phyloP scores from a whole-genome alignment of 192 early-diverging fungal species.

The Coemansia sp. region DNA sequence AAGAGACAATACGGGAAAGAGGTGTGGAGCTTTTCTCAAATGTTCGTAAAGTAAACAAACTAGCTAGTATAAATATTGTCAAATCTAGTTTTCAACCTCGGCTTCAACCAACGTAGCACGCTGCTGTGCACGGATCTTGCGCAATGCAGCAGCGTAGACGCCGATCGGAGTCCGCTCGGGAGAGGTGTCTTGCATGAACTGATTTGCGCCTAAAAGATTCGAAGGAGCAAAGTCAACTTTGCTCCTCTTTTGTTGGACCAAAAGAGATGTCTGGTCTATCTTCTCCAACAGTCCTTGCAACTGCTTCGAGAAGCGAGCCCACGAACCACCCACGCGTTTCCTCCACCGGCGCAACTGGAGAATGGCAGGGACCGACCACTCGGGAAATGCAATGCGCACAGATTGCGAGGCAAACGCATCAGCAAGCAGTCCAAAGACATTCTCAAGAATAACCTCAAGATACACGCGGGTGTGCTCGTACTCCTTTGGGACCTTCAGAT shows the following conservation, averaged over 20 bases:
- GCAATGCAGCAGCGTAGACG: slow-evolving; percentile 47
- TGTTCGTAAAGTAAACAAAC: no score
- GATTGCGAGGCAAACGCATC: slow-evolving; percentile 73
- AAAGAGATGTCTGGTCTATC: slow-evolving; percentile 76
- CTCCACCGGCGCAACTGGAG: slow-evolving; percentile 82
- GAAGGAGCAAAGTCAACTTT: slow-evolving; percentile 64
- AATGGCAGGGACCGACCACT: slow-evolving; percentile 84
- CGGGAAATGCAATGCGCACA: slow-evolving; percentile 89
- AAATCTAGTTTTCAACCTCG: slow-evolving; percentile 22
- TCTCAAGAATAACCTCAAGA: slow-evolving; percentile 78
- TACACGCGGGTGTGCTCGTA: slow-evolving; percentile 85
- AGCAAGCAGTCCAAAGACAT: slow-evolving; percentile 69
- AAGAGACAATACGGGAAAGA: no score
- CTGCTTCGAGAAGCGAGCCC: slow-evolving; percentile 78
- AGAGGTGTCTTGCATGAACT: slow-evolving; percentile 46
- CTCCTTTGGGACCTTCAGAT: slow-evolving; percentile 76
- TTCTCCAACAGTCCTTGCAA: slow-evolving; percentile 82
- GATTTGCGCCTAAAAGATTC: slow-evolving; percentile 52
- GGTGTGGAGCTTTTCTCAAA: no score
- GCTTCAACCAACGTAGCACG: slow-evolving; percentile 51
- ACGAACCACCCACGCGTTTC: slow-evolving; percentile 67
- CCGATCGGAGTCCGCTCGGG: slow-evolving; percentile 54
- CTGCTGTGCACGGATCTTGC: slow-evolving; percentile 57
- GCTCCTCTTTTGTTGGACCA: slow-evolving; percentile 70
- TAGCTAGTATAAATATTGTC: no score